Percentiles rank a stretch among this genome's conserved stretches.
phyloP scores from a whole-genome alignment of 305 asterid species.

The Fraxinus ornus region DNA sequence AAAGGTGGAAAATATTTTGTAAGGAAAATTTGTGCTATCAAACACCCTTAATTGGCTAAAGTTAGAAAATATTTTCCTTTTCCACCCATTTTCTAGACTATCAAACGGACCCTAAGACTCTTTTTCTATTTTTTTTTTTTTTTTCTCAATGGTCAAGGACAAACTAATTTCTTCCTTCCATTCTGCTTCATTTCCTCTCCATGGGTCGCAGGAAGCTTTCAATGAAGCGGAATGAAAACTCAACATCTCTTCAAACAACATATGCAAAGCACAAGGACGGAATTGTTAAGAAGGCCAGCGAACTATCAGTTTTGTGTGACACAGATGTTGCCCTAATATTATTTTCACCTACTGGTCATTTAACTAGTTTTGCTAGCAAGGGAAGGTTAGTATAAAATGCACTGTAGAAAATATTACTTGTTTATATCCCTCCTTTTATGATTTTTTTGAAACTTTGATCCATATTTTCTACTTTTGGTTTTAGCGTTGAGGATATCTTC shows the following conservation, averaged over 20 bases:
- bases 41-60: too few species aligned
- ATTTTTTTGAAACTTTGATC: neutral
- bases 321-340: conserved; percentile 59
- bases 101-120: too few species aligned
- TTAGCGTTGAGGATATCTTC: conserved; percentile 65
- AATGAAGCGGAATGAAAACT: conserved; percentile 49
- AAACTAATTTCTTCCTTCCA: too few species aligned
- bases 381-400: conserved; percentile 42
- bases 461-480: neutral
- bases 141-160: too few species aligned
- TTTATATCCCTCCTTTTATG: neutral
- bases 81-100: too few species aligned
- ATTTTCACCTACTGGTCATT: conserved; percentile 67
- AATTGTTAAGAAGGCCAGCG: conserved; percentile 59
- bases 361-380: conserved; percentile 51
- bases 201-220: conserved; percentile 67
- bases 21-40: too few species aligned
- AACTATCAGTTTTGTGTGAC: conserved; percentile 63
- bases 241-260: conserved; percentile 47
- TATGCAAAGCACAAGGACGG: conserved; percentile 61
- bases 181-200: neutral
- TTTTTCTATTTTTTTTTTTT: too few species aligned
- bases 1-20: too few species aligned
- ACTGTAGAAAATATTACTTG: neutral
- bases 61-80: too few species aligned